Conservation (phyloP, 768 basidiomycete species). For the Trichaptum fuscoviolaceum region DNA sequence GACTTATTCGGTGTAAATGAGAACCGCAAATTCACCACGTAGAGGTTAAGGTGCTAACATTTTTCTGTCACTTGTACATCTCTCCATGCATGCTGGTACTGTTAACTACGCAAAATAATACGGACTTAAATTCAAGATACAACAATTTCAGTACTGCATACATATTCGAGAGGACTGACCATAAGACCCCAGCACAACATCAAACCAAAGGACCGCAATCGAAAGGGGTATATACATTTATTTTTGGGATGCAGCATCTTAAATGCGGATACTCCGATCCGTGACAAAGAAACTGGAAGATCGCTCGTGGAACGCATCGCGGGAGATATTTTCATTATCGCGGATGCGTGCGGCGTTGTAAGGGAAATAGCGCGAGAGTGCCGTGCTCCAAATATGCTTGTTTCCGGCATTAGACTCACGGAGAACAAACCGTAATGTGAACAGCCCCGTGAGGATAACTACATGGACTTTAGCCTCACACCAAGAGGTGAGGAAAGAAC, state of each 20-base stretch:
- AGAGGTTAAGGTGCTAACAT: background rate
- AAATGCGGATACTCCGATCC: background rate
- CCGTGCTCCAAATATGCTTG: slow-evolving; percentile 45
- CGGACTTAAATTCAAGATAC: background rate
- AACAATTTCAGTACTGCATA: background rate
- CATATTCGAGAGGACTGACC: background rate
- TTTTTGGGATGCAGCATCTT: background rate
- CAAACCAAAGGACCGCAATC: background rate
- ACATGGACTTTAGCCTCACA: slow-evolving; percentile 2
- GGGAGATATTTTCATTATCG: background rate
- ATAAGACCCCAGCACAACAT: background rate
- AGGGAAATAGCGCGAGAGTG: slow-evolving; percentile 46
- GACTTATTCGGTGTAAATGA: slow-evolving; percentile 87
- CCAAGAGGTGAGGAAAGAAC: slow-evolving; percentile 2
- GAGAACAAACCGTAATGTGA: slow-evolving; percentile 41
- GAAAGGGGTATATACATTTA: background rate
- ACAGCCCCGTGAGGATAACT: slow-evolving; percentile 40
- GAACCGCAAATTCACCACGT: slow-evolving; percentile 90
- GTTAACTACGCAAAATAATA: background rate
- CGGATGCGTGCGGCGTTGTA: slow-evolving; percentile 9
- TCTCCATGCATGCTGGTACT: background rate
- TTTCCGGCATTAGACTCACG: slow-evolving; percentile 39
- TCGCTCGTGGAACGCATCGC: background rate
- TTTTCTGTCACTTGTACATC: background rate
- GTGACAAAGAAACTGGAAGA: background rate